These are phyloP conservation scores for Microcera coccophila DNA, from an alignment of 2,329 filamentous ascomycete species.

Conservation along the genomic window DNA sequence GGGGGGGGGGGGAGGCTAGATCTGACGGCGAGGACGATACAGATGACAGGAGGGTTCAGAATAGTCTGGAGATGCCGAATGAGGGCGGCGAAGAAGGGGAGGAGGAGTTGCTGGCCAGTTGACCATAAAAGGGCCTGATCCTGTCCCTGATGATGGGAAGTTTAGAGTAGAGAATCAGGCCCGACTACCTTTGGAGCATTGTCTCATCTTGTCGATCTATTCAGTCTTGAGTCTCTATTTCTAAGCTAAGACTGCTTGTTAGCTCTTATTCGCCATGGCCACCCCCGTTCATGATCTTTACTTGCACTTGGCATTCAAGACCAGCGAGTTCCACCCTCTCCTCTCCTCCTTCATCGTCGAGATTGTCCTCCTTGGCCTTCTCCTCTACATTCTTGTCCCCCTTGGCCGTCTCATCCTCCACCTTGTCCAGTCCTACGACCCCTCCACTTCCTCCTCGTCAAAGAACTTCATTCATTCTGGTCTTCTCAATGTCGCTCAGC, in stretches of 20 bases:
- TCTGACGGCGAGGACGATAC: not conserved
- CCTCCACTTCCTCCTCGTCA: not conserved
- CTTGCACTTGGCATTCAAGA: not conserved
- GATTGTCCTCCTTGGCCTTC: conserved; percentile 9
- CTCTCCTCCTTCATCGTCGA: conserved; percentile 9
- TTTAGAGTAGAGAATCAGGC: not conserved
- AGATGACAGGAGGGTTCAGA: not conserved
- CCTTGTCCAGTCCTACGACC: conserved; percentile 1
- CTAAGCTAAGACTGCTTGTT: not conserved
- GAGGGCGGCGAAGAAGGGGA: not conserved
- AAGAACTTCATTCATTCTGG: conserved; percentile 8
- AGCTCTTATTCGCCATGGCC: not conserved
- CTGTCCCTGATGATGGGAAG: not conserved
- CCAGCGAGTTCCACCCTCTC: conserved; percentile 2
- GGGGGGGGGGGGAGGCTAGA: not conserved
- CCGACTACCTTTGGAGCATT: not conserved
- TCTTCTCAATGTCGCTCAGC: conserved; percentile 14
- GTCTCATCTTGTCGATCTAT: not conserved
- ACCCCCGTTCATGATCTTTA: not conserved
- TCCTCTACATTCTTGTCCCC: conserved; percentile 9
- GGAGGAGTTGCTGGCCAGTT: not conserved
- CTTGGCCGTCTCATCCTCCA: conserved; percentile 4
- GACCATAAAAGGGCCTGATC: not conserved
- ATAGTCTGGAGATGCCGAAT: not conserved
- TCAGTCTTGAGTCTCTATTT: not conserved